Evolutionary conservation across 2,329 filamentous ascomycete genomes (phyloP).

Genomic region (Drechslerella dactyloides): DNA sequence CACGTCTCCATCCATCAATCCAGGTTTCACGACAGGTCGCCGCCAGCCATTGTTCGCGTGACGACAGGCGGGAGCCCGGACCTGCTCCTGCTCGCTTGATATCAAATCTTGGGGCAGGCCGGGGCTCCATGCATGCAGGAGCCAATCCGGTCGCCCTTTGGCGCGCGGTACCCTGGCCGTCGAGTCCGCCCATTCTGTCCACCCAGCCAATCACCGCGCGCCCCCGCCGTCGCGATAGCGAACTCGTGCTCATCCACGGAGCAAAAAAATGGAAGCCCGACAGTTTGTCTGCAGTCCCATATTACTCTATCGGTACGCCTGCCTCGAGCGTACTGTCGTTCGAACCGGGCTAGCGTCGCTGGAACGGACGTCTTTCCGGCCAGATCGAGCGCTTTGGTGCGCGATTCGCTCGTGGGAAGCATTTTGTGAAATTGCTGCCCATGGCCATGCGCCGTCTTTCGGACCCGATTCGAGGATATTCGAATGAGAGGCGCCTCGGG

Average conservation of each 20-base stretch:
- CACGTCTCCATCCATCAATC: neutral
- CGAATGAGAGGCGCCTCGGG: neutral
- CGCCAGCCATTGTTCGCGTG: slow-evolving; percentile 35
- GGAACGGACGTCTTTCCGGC: slow-evolving; percentile 36
- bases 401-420: slow-evolving; percentile 37
- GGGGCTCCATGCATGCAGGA: neutral
- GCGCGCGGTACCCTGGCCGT: slow-evolving; percentile 45
- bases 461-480: slow-evolving; percentile 1
- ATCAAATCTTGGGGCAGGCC: neutral
- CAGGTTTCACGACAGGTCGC: slow-evolving; percentile 23
- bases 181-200: neutral
- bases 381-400: slow-evolving; percentile 30
- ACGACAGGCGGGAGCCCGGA: slow-evolving; percentile 6
- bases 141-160: slow-evolving; percentile 38
- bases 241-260: slow-evolving; percentile 22
- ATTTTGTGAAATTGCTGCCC: slow-evolving; percentile 33
- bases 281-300: neutral
- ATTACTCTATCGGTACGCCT: neutral
- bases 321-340: neutral
- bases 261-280: neutral
- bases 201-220: slow-evolving; percentile 39
- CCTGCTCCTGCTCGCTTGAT: neutral
- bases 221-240: slow-evolving; percentile 15
- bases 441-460: slow-evolving; percentile 2
- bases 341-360: slow-evolving; percentile 1